Percentiles rank a stretch among this genome's conserved stretches.
Conservation (phyloP, 2,329 filamentous ascomycete genomes). For the Chaetomiaceae sp. region DNA sequence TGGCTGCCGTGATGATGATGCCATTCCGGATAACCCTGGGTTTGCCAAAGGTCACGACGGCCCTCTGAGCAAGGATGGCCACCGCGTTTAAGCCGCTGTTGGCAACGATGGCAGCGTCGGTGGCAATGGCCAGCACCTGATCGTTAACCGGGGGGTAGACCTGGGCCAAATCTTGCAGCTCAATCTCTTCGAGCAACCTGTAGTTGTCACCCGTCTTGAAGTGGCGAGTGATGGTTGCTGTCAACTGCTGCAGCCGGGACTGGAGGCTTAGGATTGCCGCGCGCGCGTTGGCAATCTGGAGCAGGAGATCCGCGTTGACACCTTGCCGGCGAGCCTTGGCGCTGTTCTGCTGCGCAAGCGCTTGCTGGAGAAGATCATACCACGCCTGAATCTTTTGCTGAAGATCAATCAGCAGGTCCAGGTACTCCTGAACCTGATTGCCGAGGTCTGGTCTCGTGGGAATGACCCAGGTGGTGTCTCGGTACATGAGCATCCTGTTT, state of each 20-base stretch:
- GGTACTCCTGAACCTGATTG: not conserved
- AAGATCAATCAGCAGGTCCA: not conserved
- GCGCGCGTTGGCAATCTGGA: not conserved
- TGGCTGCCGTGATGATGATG: not conserved
- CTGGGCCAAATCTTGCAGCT: not conserved
- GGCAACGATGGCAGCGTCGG: not conserved
- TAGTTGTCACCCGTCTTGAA: conserved; percentile 1
- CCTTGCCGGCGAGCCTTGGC: not conserved
- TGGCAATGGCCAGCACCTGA: not conserved
- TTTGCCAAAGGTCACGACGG: not conserved
- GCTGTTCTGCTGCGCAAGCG: not conserved
- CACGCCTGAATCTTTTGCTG: not conserved
- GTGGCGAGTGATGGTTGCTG: not conserved
- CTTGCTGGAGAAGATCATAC: conserved; percentile 1
- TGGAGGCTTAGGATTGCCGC: not conserved
- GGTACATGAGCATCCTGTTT: conserved; percentile 1
- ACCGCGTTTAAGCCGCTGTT: not conserved
- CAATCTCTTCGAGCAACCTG: not conserved
- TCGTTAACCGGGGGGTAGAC: not conserved
- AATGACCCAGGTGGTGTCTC: not conserved
- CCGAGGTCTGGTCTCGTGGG: not conserved
- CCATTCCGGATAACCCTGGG: not conserved
- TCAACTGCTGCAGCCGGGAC: not conserved
- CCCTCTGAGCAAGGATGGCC: not conserved
- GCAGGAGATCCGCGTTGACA: not conserved